phyloP scores from a whole-genome alignment of 768 basidiomycete species.

The Russula vinacea region DNA sequence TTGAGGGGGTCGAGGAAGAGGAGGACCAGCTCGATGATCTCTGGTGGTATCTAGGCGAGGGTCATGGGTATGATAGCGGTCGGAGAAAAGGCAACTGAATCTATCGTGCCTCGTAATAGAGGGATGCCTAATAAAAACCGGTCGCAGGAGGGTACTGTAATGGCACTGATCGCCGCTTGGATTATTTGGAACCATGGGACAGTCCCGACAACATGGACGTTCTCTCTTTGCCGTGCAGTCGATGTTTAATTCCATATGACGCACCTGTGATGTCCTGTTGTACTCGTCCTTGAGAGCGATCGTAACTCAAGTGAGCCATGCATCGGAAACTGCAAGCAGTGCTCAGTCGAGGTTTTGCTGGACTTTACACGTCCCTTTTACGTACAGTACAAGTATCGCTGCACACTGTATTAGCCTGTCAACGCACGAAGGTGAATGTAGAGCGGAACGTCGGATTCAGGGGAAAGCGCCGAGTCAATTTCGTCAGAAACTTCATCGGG shows the following conservation, averaged over 20 bases:
- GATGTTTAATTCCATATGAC: neutral
- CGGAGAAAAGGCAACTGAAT: slow-evolving; percentile 4
- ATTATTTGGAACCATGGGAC: neutral
- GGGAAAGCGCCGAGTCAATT: no score
- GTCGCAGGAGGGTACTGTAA: neutral
- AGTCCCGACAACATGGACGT: neutral
- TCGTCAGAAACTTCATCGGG: no score
- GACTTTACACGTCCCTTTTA: neutral
- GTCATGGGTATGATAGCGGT: neutral
- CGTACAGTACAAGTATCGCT: neutral
- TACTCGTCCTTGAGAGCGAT: neutral
- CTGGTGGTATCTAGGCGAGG: slow-evolving; percentile 44
- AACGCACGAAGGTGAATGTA: no score
- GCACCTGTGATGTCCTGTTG: neutral
- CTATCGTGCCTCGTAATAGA: neutral
- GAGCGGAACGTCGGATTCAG: no score
- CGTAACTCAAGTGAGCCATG: neutral
- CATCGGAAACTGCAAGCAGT: neutral
- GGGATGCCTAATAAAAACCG: slow-evolving; percentile 8
- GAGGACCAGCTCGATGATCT: slow-evolving; percentile 59
- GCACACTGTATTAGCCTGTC: no score
- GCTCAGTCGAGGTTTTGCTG: neutral
- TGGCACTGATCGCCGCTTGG: neutral
- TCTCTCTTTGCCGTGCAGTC: neutral
- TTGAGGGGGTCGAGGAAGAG: slow-evolving; percentile 58